These are phyloP conservation scores for Spergularia azorica DNA, from an alignment of 179 eudicot species.

Conservation along the genomic window DNA sequence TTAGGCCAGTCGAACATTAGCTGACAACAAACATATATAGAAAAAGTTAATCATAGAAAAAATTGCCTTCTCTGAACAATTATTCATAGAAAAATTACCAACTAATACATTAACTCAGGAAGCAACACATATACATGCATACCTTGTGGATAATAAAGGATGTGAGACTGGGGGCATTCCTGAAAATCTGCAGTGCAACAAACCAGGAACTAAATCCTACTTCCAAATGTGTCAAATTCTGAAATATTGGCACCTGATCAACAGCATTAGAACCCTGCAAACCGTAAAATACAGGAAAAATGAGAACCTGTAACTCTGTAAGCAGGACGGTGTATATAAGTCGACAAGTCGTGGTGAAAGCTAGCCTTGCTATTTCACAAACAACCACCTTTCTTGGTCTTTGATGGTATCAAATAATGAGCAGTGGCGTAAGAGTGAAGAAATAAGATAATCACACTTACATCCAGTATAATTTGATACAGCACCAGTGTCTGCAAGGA, in stretches of 20 bases:
- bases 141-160: conserved; percentile 23
- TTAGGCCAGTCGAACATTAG: conserved; percentile 19
- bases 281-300: background rate
- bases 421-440: no score
- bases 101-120: no score
- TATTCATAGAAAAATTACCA: background rate
- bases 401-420: no score
- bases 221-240: conserved; percentile 21
- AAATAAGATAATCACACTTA: background rate
- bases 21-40: background rate
- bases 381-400: no score
- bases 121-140: background rate
- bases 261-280: conserved; percentile 4
- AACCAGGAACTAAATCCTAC: conserved; percentile 11
- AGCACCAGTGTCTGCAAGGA: conserved; percentile 2
- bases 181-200: conserved; percentile 15
- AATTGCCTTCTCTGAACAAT: background rate
- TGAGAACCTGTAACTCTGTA: no score
- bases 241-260: conserved; percentile 8
- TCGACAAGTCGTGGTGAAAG: no score
- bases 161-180: conserved; percentile 13
- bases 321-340: no score
- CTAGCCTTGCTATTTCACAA: no score
- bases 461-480: conserved; percentile 4
- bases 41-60: background rate